phyloP scores from a whole-genome alignment of 768 basidiomycete genomes.

The Arthromyces matolae region DNA sequence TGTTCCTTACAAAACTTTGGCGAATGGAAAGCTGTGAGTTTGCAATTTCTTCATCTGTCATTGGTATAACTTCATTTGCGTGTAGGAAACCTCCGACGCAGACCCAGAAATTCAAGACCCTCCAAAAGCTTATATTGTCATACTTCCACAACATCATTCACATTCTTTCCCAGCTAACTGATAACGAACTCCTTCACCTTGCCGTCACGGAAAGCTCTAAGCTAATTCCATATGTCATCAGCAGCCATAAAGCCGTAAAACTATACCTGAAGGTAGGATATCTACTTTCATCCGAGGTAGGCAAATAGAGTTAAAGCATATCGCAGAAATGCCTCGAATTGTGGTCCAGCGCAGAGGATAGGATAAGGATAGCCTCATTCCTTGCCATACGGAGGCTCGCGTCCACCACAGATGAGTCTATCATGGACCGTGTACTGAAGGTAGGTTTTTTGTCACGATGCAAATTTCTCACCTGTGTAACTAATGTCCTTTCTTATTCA shows the following conservation, averaged over 20 bases:
- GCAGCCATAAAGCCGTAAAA: constrained; percentile 81
- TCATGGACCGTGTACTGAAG: constrained; percentile 85
- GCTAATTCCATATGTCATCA: constrained; percentile 83
- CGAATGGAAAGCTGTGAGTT: constrained; percentile 87
- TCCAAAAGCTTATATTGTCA: constrained; percentile 85
- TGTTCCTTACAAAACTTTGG: constrained; percentile 77
- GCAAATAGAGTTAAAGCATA: not conserved
- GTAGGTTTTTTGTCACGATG: constrained; percentile 35
- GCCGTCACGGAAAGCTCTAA: constrained; percentile 85
- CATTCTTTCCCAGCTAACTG: constrained; percentile 71
- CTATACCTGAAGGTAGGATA: constrained; percentile 74
- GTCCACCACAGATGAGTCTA: constrained; percentile 69
- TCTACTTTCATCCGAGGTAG: not conserved
- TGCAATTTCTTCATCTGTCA: constrained; percentile 10
- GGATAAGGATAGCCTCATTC: constrained; percentile 80
- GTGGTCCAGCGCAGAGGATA: constrained; percentile 82
- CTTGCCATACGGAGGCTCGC: constrained; percentile 80
- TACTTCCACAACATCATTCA: constrained; percentile 87
- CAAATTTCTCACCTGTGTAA: too few relatives aligned
- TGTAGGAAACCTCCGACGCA: constrained; percentile 83
- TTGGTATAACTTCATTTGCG: constrained; percentile 5
- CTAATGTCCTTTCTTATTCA: not conserved
- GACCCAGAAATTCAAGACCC: constrained; percentile 73
- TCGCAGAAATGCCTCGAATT: constrained; percentile 75
- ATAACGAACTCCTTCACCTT: constrained; percentile 59